phyloP scores from a whole-genome alignment of 371 early-diverging fungal genomes.

The Saksenaea oblongispora region DNA sequence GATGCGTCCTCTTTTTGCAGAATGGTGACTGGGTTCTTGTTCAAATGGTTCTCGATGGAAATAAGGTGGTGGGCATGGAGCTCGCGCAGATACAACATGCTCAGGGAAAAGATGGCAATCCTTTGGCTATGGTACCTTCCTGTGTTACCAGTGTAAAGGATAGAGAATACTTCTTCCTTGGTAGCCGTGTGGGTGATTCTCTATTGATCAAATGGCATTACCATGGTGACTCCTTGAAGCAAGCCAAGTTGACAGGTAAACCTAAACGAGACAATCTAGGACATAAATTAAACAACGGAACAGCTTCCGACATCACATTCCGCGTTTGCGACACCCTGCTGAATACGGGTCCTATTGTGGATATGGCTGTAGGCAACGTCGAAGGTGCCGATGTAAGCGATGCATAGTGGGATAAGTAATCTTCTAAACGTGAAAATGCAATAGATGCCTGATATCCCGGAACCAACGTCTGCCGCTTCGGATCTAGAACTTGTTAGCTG shows the following conservation, averaged over 20 bases:
- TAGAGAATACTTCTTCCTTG: slow-evolving; percentile 76
- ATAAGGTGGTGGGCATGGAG: slow-evolving; percentile 51
- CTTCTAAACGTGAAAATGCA: not conserved
- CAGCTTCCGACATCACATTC: slow-evolving; percentile 50
- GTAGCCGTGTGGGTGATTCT: slow-evolving; percentile 79
- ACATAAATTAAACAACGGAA: not conserved
- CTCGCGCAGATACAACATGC: slow-evolving; percentile 26
- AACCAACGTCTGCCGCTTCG: slow-evolving; percentile 9
- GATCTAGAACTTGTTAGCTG: slow-evolving; percentile 83
- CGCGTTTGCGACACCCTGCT: slow-evolving; percentile 77
- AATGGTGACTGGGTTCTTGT: slow-evolving; percentile 74
- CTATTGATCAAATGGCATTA: slow-evolving; percentile 70
- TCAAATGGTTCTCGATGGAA: slow-evolving; percentile 71
- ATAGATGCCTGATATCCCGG: not conserved
- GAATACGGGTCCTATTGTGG: slow-evolving; percentile 81
- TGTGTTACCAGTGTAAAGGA: slow-evolving; percentile 59
- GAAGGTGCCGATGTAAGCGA: slow-evolving; percentile 24
- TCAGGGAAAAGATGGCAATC: slow-evolving; percentile 12
- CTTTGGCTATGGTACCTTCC: slow-evolving; percentile 48
- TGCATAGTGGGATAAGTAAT: not conserved
- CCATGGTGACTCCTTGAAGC: slow-evolving; percentile 7
- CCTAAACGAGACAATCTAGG: not conserved
- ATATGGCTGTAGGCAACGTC: slow-evolving; percentile 74
- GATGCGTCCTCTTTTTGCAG: slow-evolving; percentile 59
- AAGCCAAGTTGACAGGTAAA: slow-evolving; percentile 10